Evolutionary conservation across 345 rosid species (phyloP).

Genomic region (Zanthoxylum bungeanum): DNA sequence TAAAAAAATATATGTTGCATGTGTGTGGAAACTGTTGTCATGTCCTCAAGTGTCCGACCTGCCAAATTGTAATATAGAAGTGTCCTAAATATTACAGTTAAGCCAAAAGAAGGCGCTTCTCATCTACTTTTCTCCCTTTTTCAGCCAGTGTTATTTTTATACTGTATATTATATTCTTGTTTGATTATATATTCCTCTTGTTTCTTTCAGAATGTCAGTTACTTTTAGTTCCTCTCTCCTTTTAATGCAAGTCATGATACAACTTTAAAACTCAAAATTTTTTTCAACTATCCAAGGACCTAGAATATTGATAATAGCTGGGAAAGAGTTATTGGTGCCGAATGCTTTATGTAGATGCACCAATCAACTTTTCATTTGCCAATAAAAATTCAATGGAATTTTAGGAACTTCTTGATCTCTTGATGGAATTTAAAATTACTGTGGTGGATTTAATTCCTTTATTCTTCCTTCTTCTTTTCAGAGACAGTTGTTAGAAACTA

Average conservation of each 20-base stretch:
- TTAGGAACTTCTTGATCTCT: background rate
- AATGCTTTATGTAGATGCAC: background rate
- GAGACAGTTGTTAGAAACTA: slow-evolving; percentile 87
- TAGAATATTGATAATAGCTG: background rate
- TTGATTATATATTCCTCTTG: background rate
- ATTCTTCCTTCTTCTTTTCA: slow-evolving; percentile 10
- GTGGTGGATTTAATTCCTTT: background rate
- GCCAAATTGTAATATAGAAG: background rate
- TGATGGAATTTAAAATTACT: background rate
- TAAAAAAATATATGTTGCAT: background rate
- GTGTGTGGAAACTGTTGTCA: background rate
- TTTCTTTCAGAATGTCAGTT: background rate
- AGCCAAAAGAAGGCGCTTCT: background rate
- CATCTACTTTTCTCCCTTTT: background rate
- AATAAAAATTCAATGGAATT: background rate
- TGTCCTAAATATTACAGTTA: too few species aligned
- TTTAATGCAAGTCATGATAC: background rate
- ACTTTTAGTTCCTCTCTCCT: background rate
- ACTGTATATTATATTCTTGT: background rate
- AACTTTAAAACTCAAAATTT: too few species aligned
- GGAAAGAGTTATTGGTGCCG: background rate
- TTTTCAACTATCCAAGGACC: background rate
- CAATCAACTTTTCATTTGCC: background rate
- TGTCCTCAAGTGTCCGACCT: background rate
- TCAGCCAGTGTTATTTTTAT: background rate